Conservation (phyloP, 306 rosid species). For the Delonix regia region DNA sequence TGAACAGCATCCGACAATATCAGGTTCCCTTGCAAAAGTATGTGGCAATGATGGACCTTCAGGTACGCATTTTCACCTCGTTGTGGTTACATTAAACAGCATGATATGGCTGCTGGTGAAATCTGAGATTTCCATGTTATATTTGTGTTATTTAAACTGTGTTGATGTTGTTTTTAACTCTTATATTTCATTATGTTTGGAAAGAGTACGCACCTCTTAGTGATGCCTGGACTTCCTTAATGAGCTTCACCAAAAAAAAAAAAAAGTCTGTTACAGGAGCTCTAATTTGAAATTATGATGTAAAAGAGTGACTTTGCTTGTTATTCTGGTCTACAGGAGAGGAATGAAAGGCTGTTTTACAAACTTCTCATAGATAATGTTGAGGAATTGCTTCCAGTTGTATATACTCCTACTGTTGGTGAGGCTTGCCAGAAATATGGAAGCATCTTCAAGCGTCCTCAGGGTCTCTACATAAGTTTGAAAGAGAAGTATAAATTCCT, state of each 20-base stretch:
- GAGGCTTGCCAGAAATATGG: constrained; percentile 90
- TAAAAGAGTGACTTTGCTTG: neutral
- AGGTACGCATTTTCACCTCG: constrained; percentile 51
- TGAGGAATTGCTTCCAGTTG: constrained; percentile 76
- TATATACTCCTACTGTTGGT: constrained; percentile 76
- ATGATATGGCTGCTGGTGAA: constrained; percentile 9
- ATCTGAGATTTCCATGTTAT: neutral
- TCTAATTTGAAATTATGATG: constrained; percentile 1
- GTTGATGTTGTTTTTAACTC: neutral
- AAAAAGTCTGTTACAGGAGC: too few relatives aligned
- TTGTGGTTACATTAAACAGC: constrained; percentile 10
- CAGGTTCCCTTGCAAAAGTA: constrained; percentile 87
- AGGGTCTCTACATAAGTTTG: constrained; percentile 97
- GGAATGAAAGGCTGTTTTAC: constrained; percentile 73
- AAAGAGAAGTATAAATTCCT: constrained; percentile 72
- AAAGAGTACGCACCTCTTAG: neutral
- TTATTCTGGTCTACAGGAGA: constrained; percentile 68
- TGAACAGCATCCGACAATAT: constrained; percentile 71
- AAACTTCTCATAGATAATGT: constrained; percentile 72
- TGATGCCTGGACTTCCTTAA: constrained; percentile 3
- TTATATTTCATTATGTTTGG: neutral
- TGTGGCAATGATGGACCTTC: constrained; percentile 88
- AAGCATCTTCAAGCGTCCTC: constrained; percentile 95
- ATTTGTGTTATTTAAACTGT: neutral
- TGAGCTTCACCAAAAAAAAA: neutral